Percentiles rank a stretch among this genome's conserved stretches.
These are phyloP conservation scores for Circinella umbellata DNA, from an alignment of 371 early-diverging fungal species.

Conservation along the genomic window DNA sequence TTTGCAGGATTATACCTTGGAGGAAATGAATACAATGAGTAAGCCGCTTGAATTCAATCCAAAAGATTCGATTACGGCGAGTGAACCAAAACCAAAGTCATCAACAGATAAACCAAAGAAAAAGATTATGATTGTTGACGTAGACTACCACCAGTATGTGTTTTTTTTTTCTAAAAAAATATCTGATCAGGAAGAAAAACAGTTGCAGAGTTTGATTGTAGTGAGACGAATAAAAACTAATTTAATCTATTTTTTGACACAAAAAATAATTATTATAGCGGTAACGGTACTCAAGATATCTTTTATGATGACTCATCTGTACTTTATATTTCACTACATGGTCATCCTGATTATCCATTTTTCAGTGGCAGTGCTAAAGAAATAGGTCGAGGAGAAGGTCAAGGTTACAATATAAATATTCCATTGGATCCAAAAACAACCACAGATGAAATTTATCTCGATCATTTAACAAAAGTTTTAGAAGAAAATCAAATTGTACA, in stretches of 20 bases:
- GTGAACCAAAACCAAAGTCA: conserved; percentile 25
- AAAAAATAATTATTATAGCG: conserved; percentile 38
- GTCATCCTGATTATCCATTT: conserved; percentile 55
- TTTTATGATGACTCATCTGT: conserved; percentile 65
- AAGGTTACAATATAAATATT: conserved; percentile 73
- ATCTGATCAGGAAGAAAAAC: no score
- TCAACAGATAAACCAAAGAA: conserved; percentile 28
- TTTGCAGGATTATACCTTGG: conserved; percentile 49
- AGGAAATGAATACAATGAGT: conserved; percentile 34
- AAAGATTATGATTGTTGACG: conserved; percentile 56
- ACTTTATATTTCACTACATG: conserved; percentile 65
- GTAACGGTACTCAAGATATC: conserved; percentile 76
- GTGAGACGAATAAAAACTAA: background rate
- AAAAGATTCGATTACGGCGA: background rate
- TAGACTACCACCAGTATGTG: conserved; percentile 72
- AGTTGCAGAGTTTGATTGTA: no score
- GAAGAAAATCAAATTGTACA: conserved; percentile 27
- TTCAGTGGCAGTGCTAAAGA: conserved; percentile 69
- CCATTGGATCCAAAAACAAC: conserved; percentile 60
- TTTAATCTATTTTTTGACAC: background rate
- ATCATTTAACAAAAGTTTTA: conserved; percentile 31
- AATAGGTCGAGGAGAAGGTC: conserved; percentile 57
- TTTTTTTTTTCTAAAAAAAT: background rate
- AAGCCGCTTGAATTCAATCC: conserved; percentile 23
- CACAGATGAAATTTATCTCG: conserved; percentile 51